Evolutionary conservation across 2,329 filamentous ascomycete genomes (phyloP).

Genomic region (Orbilia oligospora): DNA sequence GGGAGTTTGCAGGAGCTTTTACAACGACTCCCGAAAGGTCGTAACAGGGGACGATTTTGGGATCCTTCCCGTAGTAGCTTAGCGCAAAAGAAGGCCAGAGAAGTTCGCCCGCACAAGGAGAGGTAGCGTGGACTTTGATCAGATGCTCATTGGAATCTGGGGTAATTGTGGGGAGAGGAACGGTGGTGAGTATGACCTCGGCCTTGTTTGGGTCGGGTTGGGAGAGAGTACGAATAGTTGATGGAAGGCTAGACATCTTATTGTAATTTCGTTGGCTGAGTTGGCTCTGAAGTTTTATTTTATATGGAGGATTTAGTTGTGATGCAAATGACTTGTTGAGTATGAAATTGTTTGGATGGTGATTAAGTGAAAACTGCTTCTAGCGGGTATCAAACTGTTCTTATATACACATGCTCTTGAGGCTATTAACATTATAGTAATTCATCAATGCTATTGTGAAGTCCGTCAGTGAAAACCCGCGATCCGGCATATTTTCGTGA

Average conservation of each 20-base stretch:
- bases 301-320: neutral
- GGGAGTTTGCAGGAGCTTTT: conserved; percentile 62
- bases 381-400: neutral
- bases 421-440: neutral
- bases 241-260: conserved; percentile 43
- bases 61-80: conserved; percentile 59
- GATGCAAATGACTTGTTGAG: too few relatives aligned
- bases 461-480: neutral
- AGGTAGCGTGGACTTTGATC: conserved; percentile 66
- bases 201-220: conserved; percentile 43
- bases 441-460: too few relatives aligned
- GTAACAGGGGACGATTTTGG: conserved; percentile 65
- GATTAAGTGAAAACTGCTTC: neutral
- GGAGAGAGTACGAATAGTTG: conserved; percentile 41
- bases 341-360: neutral
- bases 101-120: conserved; percentile 66
- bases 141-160: conserved; percentile 64
- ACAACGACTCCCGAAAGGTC: conserved; percentile 68
- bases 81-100: conserved; percentile 64
- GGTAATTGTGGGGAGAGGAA: conserved; percentile 61
- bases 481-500: conserved; percentile 16
- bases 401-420: conserved; percentile 29
- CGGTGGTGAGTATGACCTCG: conserved; percentile 35
- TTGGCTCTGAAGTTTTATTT: neutral
- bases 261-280: conserved; percentile 5